phyloP scores from a whole-genome alignment of 768 basidiomycete genomes.

The Tricholoma sp. region DNA sequence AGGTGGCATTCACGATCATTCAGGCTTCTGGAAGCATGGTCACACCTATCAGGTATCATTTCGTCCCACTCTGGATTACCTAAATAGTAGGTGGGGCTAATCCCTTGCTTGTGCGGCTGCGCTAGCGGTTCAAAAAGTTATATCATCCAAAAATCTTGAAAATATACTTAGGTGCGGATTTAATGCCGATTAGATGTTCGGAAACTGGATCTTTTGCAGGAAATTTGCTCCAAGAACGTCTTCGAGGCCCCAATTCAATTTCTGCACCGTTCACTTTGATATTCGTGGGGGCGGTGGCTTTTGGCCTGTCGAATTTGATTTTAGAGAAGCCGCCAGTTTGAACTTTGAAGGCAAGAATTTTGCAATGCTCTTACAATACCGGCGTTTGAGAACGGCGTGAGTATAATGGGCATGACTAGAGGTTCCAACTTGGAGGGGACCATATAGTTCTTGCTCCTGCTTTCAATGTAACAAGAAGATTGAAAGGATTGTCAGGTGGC shows the following conservation, averaged over 20 bases:
- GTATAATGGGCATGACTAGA: constrained; percentile 72
- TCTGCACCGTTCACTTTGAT: constrained; percentile 71
- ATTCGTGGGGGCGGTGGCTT: constrained; percentile 82
- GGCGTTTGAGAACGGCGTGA: constrained; percentile 60
- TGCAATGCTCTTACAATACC: constrained; percentile 66
- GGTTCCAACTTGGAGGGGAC: constrained; percentile 65
- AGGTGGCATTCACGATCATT: constrained; percentile 59
- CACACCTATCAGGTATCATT: constrained; percentile 72
- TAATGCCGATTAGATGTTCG: neutral
- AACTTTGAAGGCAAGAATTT: constrained; percentile 52
- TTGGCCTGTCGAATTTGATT: constrained; percentile 83
- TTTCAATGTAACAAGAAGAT: constrained; percentile 71
- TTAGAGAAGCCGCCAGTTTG: constrained; percentile 40
- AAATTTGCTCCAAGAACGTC: constrained; percentile 46
- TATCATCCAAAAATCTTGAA: constrained; percentile 67
- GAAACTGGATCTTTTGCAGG: constrained; percentile 20
- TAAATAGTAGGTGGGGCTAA: constrained; percentile 42
- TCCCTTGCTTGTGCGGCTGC: constrained; percentile 75
- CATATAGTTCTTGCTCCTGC: constrained; percentile 75
- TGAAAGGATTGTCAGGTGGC: constrained; percentile 62
- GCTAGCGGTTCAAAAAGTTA: constrained; percentile 75
- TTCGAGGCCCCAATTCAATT: constrained; percentile 49
- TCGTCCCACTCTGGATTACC: neutral
- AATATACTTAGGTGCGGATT: constrained; percentile 43
- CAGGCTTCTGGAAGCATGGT: constrained; percentile 77